Evolutionary conservation across 257 asterid genomes (phyloP).

Genomic region (Gentiana straminea): DNA sequence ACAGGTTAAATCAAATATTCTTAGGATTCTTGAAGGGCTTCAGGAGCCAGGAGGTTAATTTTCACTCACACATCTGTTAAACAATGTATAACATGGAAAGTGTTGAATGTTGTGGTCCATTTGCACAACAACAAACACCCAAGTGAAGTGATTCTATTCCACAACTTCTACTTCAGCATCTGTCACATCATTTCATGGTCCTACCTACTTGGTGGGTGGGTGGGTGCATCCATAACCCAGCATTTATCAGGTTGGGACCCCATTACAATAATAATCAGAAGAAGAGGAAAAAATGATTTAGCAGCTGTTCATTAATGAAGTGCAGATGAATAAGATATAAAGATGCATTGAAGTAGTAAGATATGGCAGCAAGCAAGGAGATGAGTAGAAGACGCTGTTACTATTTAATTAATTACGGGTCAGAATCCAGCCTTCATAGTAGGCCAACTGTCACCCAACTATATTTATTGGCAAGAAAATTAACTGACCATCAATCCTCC

Average conservation of each 20-base stretch:
- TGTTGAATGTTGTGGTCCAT: too few species aligned
- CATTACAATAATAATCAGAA: neutral
- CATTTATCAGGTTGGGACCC: constrained; percentile 13
- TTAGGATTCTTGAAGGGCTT: too few species aligned
- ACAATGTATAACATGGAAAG: too few species aligned
- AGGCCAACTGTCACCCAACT: constrained; percentile 14
- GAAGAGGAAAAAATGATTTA: neutral
- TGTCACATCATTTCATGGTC: constrained; percentile 8
- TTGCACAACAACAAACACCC: too few species aligned
- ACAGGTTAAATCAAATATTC: too few species aligned
- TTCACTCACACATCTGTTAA: too few species aligned
- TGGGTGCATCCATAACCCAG: neutral
- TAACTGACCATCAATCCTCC: neutral
- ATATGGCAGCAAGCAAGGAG: neutral
- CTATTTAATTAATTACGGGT: constrained; percentile 1
- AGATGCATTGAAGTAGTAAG: constrained; percentile 1
- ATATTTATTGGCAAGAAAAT: constrained; percentile 13
- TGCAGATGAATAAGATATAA: neutral
- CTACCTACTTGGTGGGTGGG: neutral
- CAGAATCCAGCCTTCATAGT: constrained; percentile 4
- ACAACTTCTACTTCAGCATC: too few species aligned
- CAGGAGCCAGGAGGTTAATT: too few species aligned
- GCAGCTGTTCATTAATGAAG: too few species aligned
- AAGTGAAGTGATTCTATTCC: too few species aligned
- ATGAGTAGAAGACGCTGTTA: neutral